phyloP scores from a whole-genome alignment of 495 filamentous ascomycete genomes.

The Sphaerosporella brunnea region DNA sequence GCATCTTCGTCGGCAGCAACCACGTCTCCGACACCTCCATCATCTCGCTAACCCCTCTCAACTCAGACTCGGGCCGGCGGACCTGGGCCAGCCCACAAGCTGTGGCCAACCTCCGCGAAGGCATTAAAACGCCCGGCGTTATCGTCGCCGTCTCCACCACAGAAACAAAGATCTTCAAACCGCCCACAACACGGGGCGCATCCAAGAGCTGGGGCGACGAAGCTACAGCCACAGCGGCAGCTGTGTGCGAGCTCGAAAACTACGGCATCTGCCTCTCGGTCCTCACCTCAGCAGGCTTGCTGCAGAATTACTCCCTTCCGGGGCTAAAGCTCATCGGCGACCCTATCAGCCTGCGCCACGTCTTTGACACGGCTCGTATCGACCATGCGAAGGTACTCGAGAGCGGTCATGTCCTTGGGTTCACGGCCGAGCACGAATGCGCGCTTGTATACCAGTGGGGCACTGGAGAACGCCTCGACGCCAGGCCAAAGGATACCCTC shows the following conservation, averaged over 20 bases:
- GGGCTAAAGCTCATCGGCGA: conserved; percentile 68
- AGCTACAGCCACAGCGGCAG: conserved; percentile 57
- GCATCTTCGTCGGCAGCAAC: conserved; percentile 46
- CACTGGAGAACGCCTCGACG: conserved; percentile 37
- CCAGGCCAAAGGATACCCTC: conserved; percentile 46
- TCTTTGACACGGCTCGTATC: neutral
- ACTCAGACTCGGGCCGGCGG: neutral
- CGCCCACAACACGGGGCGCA: conserved; percentile 53
- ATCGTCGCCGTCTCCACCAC: conserved; percentile 43
- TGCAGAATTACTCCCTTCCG: conserved; percentile 68
- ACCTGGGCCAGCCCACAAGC: conserved; percentile 41
- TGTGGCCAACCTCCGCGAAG: conserved; percentile 54
- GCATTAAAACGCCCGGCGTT: conserved; percentile 27
- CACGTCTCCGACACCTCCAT: conserved; percentile 38
- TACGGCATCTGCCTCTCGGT: conserved; percentile 62
- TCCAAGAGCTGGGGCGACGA: conserved; percentile 67
- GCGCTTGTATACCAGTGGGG: conserved; percentile 68
- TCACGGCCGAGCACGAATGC: conserved; percentile 78
- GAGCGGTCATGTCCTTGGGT: conserved; percentile 58
- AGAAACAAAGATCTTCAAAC: conserved; percentile 48
- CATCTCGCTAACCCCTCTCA: conserved; percentile 4
- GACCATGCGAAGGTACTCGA: neutral
- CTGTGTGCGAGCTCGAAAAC: conserved; percentile 51
- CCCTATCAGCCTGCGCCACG: neutral
- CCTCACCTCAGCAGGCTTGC: conserved; percentile 61